Percentiles rank a stretch among this genome's conserved stretches.
Evolutionary conservation across 306 rosid species (phyloP).

Genomic region (Leucaena leucocephala): DNA sequence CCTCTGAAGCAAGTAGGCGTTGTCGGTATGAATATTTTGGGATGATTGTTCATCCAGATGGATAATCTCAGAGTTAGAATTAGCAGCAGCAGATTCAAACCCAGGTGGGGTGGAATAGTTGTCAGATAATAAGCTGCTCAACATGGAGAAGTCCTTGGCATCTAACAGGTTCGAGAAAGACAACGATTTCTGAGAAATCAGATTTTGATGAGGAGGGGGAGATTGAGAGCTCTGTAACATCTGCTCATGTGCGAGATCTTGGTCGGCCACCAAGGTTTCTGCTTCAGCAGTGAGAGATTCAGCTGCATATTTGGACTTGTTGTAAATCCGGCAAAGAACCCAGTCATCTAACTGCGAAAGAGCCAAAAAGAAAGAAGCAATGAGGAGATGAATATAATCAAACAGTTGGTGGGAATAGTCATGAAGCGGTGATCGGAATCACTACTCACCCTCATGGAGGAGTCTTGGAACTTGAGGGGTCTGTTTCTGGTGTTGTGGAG

Average conservation of each 20-base stretch:
- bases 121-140: conserved; percentile 53
- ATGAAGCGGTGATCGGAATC: not conserved
- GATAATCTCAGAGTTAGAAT: conserved; percentile 24
- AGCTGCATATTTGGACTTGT: conserved; percentile 42
- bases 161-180: conserved; percentile 63
- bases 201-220: conserved; percentile 22
- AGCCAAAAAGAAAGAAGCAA: not conserved
- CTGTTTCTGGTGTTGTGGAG: conserved; percentile 37
- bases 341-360: conserved; percentile 59
- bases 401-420: not conserved
- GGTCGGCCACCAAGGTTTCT: conserved; percentile 32
- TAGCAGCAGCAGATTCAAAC: conserved; percentile 36
- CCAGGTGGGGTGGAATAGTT: conserved; percentile 39
- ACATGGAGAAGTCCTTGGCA: conserved; percentile 60
- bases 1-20: conserved; percentile 37
- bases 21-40: conserved; percentile 19
- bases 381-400: not conserved
- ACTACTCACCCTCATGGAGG: conserved; percentile 52
- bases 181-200: conserved; percentile 56
- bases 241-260: conserved; percentile 38
- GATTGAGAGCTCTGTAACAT: not conserved
- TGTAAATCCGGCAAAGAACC: conserved; percentile 68
- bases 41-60: conserved; percentile 35
- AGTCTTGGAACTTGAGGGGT: conserved; percentile 48
- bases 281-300: conserved; percentile 39